Conservation (phyloP, 192 early-diverging fungal genomes). For the Coemansia sp. region DNA sequence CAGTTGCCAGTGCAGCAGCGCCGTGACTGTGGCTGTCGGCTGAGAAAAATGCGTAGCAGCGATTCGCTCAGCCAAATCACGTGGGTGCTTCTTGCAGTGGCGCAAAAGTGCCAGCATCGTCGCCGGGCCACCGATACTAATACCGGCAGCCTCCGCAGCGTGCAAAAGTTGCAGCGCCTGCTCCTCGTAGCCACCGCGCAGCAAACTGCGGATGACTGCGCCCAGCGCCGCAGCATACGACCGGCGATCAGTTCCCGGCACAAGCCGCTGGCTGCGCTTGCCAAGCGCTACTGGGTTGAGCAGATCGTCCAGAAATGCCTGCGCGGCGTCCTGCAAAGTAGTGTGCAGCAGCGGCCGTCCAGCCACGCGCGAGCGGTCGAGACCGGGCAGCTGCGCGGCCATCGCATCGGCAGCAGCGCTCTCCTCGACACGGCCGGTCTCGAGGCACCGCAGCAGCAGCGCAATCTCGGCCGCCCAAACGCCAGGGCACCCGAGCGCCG, state of each 20-base stretch:
- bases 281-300: background rate
- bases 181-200: constrained; percentile 15
- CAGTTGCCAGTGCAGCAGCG: constrained; percentile 14
- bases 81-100: background rate
- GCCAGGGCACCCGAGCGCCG: constrained; percentile 19
- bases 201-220: constrained; percentile 15
- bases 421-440: constrained; percentile 21
- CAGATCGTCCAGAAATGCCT: constrained; percentile 1
- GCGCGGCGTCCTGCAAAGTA: background rate
- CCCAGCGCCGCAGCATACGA: constrained; percentile 23
- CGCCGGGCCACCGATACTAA: constrained; percentile 5
- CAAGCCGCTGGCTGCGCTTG: background rate
- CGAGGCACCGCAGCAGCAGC: constrained; percentile 27
- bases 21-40: constrained; percentile 8
- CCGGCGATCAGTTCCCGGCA: constrained; percentile 8
- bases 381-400: constrained; percentile 33
- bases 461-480: constrained; percentile 32
- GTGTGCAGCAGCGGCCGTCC: constrained; percentile 25
- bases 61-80: background rate
- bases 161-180: constrained; percentile 20
- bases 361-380: constrained; percentile 1
- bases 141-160: constrained; percentile 13
- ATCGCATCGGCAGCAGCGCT: constrained; percentile 33
- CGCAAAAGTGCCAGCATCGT: constrained; percentile 19
- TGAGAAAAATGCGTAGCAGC: constrained; percentile 9